Conservation (phyloP, 805 yeast species). For the Cyberlindnera subsufficiens region DNA sequence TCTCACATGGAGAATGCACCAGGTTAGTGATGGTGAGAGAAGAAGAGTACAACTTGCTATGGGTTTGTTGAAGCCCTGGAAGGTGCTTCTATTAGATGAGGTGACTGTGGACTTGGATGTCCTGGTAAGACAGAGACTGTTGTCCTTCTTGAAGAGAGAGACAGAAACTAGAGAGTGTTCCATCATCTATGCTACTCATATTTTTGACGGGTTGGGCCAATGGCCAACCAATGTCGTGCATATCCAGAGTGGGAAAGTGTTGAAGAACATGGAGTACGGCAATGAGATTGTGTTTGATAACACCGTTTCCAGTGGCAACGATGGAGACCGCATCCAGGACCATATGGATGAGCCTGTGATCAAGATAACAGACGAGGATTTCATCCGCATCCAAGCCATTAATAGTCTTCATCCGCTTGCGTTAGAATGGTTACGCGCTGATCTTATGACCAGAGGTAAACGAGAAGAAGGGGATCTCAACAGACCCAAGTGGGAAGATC, state of each 20-base stretch:
- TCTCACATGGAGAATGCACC: conserved; percentile 86
- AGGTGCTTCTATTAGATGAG: conserved; percentile 80
- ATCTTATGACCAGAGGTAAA: conserved; percentile 37
- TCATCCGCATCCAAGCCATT: conserved; percentile 32
- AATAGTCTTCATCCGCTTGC: conserved; percentile 70
- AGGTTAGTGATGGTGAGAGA: conserved; percentile 90
- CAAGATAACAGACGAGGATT: conserved; percentile 17
- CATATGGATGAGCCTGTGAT: conserved; percentile 14
- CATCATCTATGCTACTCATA: conserved; percentile 91
- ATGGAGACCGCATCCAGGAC: conserved; percentile 20
- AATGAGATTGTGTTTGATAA: conserved; percentile 27
- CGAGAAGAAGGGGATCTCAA: conserved; percentile 47
- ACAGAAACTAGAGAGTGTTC: conserved; percentile 64
- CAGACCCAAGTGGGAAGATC: conserved; percentile 54
- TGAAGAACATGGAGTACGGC: conserved; percentile 28
- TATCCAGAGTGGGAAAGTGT: conserved; percentile 58
- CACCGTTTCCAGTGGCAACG: conserved; percentile 2
- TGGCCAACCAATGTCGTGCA: conserved; percentile 90
- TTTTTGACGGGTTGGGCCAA: conserved; percentile 85
- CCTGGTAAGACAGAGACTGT: conserved; percentile 70
- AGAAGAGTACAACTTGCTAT: conserved; percentile 89
- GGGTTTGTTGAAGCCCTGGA: conserved; percentile 93
- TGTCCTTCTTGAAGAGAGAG: conserved; percentile 68
- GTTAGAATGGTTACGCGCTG: conserved; percentile 55
- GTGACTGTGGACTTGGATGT: conserved; percentile 97